A percentile compares a stretch with the other conserved stretches of the same genome.
These are phyloP conservation scores for Lanzia echinophila DNA, from an alignment of 2,329 filamentous ascomycete genomes.

Conservation along the genomic window DNA sequence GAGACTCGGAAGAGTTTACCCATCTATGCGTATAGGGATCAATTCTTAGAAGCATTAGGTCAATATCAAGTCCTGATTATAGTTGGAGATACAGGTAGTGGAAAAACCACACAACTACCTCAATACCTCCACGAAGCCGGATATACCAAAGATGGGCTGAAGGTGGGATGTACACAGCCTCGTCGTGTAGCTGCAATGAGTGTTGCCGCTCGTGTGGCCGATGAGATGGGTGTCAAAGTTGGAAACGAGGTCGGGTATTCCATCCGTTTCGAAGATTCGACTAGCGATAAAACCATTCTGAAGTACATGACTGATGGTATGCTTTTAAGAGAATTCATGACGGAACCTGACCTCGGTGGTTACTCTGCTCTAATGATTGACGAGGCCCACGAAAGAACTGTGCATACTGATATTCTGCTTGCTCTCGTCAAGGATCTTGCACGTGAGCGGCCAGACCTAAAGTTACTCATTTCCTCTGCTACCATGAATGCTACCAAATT, in stretches of 20 bases:
- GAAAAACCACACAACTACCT: conserved; percentile 92
- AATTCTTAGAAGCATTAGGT: conserved; percentile 79
- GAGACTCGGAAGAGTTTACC: conserved; percentile 86
- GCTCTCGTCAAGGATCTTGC: conserved; percentile 85
- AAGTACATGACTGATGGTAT: conserved; percentile 99
- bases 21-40: conserved; percentile 79
- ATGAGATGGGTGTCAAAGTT: conserved; percentile 85
- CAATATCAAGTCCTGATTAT: conserved; percentile 85
- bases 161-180: conserved; percentile 90
- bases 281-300: conserved; percentile 81
- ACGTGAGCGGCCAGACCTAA: conserved; percentile 74
- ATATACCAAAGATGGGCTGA: conserved; percentile 75
- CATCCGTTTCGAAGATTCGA: conserved; percentile 91
- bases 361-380: conserved; percentile 95
- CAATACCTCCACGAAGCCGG: conserved; percentile 92
- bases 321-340: conserved; percentile 83
- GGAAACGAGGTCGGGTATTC: conserved; percentile 91
- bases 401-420: conserved; percentile 85
- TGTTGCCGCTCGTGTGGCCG: conserved; percentile 90
- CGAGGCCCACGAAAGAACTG: conserved; percentile 90
- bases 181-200: conserved; percentile 95
- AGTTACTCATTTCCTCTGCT: conserved; percentile 85
- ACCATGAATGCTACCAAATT: conserved; percentile 95
- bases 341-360: conserved; percentile 72
- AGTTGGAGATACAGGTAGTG: conserved; percentile 89